A percentile compares a stretch with the other conserved stretches of the same genome.
Evolutionary conservation across 805 yeast genomes (phyloP).

Genomic region (Cyberlindnera meyerae): DNA sequence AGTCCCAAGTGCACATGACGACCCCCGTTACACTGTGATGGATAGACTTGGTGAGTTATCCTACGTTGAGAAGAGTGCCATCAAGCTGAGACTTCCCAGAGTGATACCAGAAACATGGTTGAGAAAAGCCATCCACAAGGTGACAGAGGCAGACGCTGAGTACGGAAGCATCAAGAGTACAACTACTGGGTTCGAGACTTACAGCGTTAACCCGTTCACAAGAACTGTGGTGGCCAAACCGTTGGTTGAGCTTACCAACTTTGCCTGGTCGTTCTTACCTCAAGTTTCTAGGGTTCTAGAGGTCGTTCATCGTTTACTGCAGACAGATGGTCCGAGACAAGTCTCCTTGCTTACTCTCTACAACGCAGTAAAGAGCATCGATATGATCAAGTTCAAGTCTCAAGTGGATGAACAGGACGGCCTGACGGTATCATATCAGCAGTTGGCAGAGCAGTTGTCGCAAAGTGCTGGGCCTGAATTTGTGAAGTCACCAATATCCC

Average conservation of each 20-base stretch:
- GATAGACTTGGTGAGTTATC: slow-evolving; percentile 52
- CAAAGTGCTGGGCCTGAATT: slow-evolving; percentile 24
- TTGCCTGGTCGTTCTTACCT: slow-evolving; percentile 38
- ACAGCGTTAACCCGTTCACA: slow-evolving; percentile 30
- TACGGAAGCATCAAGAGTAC: slow-evolving; percentile 31
- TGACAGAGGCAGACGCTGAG: slow-evolving; percentile 13
- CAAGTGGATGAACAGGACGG: slow-evolving; percentile 15
- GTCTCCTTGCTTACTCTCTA: slow-evolving; percentile 35
- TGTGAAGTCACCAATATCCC: slow-evolving; percentile 18
- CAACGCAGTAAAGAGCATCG: slow-evolving; percentile 30
- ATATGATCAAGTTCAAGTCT: slow-evolving; percentile 25
- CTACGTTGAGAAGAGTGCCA: slow-evolving; percentile 40
- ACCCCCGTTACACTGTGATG: slow-evolving; percentile 53
- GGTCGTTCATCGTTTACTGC: slow-evolving; percentile 41
- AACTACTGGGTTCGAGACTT: slow-evolving; percentile 24
- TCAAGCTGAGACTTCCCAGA: slow-evolving; percentile 50
- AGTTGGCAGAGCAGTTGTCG: slow-evolving; percentile 16
- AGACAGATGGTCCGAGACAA: slow-evolving; percentile 36
- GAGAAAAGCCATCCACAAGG: slow-evolving; percentile 20
- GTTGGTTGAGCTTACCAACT: slow-evolving; percentile 34
- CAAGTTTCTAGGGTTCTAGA: slow-evolving; percentile 39
- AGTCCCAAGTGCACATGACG: slow-evolving; percentile 44
- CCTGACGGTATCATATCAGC: slow-evolving; percentile 26
- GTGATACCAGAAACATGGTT: slow-evolving; percentile 40
- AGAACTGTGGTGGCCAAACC: slow-evolving; percentile 30